phyloP scores from a whole-genome alignment of 1,284 basidiomycete genomes.

The Ceratobasidium sp. region DNA sequence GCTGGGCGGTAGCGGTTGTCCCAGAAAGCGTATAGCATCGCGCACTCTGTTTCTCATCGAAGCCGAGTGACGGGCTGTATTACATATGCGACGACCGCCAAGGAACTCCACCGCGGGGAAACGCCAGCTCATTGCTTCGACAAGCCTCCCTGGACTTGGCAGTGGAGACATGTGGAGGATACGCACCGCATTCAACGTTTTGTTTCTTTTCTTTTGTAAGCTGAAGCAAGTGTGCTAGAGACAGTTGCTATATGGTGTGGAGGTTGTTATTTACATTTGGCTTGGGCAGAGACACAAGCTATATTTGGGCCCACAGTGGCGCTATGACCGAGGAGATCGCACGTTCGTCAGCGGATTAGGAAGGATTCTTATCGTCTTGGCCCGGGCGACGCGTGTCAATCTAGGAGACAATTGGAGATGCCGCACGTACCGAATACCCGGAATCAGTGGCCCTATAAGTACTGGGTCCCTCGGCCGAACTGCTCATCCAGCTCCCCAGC shows the following conservation, averaged over 20 bases:
- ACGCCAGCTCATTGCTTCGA: slow-evolving; percentile 9
- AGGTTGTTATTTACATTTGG: too few species aligned
- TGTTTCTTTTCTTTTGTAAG: slow-evolving; percentile 24
- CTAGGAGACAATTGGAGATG: neutral
- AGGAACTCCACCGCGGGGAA: slow-evolving; percentile 12
- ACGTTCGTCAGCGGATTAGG: slow-evolving; percentile 38
- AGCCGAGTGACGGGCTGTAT: neutral
- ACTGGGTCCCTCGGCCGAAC: slow-evolving; percentile 29
- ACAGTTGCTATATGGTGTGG: neutral
- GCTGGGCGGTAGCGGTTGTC: slow-evolving; percentile 3
- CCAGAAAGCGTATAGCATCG: neutral
- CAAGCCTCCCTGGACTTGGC: slow-evolving; percentile 27
- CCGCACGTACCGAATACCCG: slow-evolving; percentile 10
- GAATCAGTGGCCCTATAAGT: slow-evolving; percentile 28
- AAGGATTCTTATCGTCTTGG: slow-evolving; percentile 33
- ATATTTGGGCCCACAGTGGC: slow-evolving; percentile 19
- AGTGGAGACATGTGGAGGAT: slow-evolving; percentile 27
- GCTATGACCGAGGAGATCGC: slow-evolving; percentile 20
- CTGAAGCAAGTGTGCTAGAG: neutral
- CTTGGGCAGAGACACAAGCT: neutral
- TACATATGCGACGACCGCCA: slow-evolving; percentile 15
- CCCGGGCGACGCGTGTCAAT: slow-evolving; percentile 17
- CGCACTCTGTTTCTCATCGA: slow-evolving; percentile 12
- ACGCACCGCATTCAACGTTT: slow-evolving; percentile 23
- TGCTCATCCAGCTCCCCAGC: slow-evolving; percentile 15